Evolutionary conservation across 345 rosid genomes (phyloP), one percentile per base, ranked within the genome.

Genomic region (Pugionium cornutum): DNA sequence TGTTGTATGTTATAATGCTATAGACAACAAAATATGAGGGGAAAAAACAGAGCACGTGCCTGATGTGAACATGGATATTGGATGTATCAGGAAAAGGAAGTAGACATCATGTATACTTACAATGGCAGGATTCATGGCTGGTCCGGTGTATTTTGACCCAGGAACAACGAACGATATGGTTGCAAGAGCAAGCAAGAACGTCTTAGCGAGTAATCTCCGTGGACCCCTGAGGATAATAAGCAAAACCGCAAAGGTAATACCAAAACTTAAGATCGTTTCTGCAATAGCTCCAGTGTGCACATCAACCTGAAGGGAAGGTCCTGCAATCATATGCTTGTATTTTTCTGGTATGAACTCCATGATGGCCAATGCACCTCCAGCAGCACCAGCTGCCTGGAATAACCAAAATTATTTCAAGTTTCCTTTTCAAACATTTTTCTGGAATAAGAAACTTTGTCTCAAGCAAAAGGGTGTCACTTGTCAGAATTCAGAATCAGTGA

Each of bases 121-220:
- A 81, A 83, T 84, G 69, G 95, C 99, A 28, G 99, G 99, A 75
- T 95, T 95, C 97, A 95, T 87, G 74, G 98, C 86, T 56, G 98
- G 98, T 32, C 99, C 99, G 0, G 99, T 91, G 75, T 87, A 95
- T 35, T 75, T 62, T 57, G 83, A 50, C 1, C 99, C 98, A 0
- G 88, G 41, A 43, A 86, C 69, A 62, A 95, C 79, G 66, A 95
- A 70, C 0, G 73, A 58, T n/a, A 91, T 79, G 36, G 96, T 94
- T 30, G 77, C 81, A 46, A 80, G 44, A 35, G 99, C 80, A 59
- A 95, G 82, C 76, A 91, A 47, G 87, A 83, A 89, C 1, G 84
- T 76, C 75, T 79, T 83, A 39, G 84, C 50, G 4, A 94, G 61
- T 1, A 70, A 3, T 56, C 63, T 82, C 4, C 62, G 78, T 29